Percentiles rank a stretch among this genome's conserved stretches.
phyloP scores from a whole-genome alignment of 495 filamentous ascomycete genomes.

The Acidiella bohemica region DNA sequence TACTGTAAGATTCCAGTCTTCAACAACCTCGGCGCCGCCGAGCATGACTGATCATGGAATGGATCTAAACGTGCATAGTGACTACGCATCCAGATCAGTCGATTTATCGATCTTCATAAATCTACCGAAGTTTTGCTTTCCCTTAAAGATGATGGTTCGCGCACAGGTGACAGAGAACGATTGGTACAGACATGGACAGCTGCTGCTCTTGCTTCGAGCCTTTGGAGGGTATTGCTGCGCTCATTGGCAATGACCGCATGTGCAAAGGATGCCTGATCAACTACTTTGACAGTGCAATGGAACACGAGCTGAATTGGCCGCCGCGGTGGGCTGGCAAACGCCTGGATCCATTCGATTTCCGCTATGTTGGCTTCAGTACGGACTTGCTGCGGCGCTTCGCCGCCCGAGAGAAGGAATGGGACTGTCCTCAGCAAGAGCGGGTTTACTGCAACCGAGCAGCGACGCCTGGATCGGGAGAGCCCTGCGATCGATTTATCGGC shows the following conservation, averaged over 20 bases:
- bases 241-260: neutral
- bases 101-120: too few species aligned
- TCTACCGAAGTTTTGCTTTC: too few species aligned
- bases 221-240: too few species aligned
- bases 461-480: neutral
- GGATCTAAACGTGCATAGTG: too few species aligned
- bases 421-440: conserved; percentile 2
- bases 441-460: conserved; percentile 7
- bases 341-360: conserved; percentile 4
- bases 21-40: too few species aligned
- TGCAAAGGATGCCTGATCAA: conserved; percentile 4
- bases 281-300: neutral
- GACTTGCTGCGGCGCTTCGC: neutral
- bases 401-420: conserved; percentile 2
- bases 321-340: conserved; percentile 4
- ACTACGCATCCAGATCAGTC: too few species aligned
- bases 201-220: too few species aligned
- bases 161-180: too few species aligned
- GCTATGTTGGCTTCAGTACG: neutral
- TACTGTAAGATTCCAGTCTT: too few species aligned
- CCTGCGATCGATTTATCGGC: conserved; percentile 5
- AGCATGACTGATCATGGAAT: too few species aligned
- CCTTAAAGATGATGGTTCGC: too few species aligned
- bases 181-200: too few species aligned
- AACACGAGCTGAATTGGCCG: conserved; percentile 3